Conservation (phyloP, 306 rosid genomes). For the Vigna hirtella region DNA sequence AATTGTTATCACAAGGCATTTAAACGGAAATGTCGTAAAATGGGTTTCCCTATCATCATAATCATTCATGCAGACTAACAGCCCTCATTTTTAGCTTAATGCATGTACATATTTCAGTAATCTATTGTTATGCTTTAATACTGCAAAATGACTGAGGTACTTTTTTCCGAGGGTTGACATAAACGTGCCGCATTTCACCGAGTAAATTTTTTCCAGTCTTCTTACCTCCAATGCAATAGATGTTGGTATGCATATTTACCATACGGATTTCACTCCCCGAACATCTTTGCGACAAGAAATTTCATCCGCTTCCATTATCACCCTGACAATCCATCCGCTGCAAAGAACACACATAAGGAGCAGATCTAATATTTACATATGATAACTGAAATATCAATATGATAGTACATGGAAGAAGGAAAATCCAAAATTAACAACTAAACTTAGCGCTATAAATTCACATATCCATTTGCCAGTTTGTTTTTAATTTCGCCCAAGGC, state of each 20-base stretch:
- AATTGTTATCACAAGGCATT: slow-evolving; percentile 12
- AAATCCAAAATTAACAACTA: slow-evolving; percentile 12
- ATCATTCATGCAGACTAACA: slow-evolving; percentile 26
- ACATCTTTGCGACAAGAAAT: slow-evolving; percentile 32
- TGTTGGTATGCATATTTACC: background rate
- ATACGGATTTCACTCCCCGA: slow-evolving; percentile 22
- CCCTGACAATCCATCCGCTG: slow-evolving; percentile 60
- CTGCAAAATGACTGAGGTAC: background rate
- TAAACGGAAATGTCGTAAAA: slow-evolving; percentile 2
- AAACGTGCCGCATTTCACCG: slow-evolving; percentile 14
- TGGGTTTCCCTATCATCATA: slow-evolving; percentile 25
- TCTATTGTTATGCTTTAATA: slow-evolving; percentile 18
- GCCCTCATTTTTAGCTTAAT: slow-evolving; percentile 11
- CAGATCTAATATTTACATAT: slow-evolving; percentile 12
- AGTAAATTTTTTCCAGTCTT: slow-evolving; percentile 21
- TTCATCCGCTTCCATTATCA: slow-evolving; percentile 36
- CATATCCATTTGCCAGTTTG: background rate
- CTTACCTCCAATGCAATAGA: slow-evolving; percentile 27
- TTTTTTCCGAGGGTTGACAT: slow-evolving; percentile 21
- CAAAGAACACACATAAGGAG: slow-evolving; percentile 42
- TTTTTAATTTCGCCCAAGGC: slow-evolving; percentile 28
- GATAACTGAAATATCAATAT: slow-evolving; percentile 11
- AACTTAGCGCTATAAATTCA: background rate
- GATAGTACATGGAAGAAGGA: slow-evolving; percentile 5
- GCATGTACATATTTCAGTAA: slow-evolving; percentile 14